Evolutionary conservation across 208 protist species (phyloP).

Genomic region (Crithidia brevicula): DNA sequence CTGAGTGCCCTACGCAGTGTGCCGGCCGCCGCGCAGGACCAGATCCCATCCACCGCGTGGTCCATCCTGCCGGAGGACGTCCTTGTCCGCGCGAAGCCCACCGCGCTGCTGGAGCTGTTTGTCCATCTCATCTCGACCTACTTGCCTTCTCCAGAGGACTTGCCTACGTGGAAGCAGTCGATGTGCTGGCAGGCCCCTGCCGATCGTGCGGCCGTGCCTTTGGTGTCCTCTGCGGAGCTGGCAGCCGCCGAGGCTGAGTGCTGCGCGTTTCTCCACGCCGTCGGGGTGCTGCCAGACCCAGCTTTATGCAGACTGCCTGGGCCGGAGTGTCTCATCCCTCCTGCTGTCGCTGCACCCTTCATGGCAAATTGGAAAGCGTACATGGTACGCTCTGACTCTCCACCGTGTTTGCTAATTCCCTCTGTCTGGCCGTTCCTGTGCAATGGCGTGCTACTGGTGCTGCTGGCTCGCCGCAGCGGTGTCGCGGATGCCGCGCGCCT

Average conservation of each 20-base stretch:
- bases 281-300: conserved; percentile 60
- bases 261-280: conserved; percentile 53
- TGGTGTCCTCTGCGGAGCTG: conserved; percentile 22
- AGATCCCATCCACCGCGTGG: conserved; percentile 31
- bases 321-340: conserved; percentile 61
- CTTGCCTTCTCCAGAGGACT: conserved; percentile 45
- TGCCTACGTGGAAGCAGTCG: conserved; percentile 24
- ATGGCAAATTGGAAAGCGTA: conserved; percentile 37
- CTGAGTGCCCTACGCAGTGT: conserved; percentile 20
- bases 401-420: conserved; percentile 57
- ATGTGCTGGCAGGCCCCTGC: conserved; percentile 52
- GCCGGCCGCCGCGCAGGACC: conserved; percentile 14
- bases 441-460: conserved; percentile 71
- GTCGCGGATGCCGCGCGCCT: conserved; percentile 2
- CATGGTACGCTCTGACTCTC: conserved; percentile 27
- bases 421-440: conserved; percentile 80
- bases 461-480: conserved; percentile 40
- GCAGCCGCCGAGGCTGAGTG: conserved; percentile 45
- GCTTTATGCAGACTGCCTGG: conserved; percentile 52
- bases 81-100: conserved; percentile 32
- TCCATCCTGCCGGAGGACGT: conserved; percentile 54
- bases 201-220: conserved; percentile 8
- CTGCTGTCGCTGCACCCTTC: conserved; percentile 54
- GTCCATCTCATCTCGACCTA: conserved; percentile 52
- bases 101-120: conserved; percentile 48